phyloP scores from a whole-genome alignment of 2,329 filamentous ascomycete species.

The Grosmannia clavigera region DNA sequence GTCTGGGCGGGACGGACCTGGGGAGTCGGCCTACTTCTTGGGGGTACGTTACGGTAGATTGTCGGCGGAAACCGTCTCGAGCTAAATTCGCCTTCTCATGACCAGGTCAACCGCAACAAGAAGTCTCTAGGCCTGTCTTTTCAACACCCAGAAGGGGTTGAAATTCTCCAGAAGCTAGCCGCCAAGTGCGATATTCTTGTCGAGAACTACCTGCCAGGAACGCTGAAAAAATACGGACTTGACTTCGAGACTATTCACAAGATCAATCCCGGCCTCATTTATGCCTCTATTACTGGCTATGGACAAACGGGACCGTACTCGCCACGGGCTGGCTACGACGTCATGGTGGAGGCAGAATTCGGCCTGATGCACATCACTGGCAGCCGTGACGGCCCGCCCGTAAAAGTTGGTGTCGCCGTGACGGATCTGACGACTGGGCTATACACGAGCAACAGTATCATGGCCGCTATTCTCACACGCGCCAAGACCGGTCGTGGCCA shows the following conservation, averaged over 20 bases:
- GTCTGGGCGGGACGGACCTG: conserved; percentile 51
- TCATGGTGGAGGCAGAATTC: conserved; percentile 98
- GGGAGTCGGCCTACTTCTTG: conserved; percentile 91
- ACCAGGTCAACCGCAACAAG: conserved; percentile 88
- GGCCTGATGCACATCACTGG: conserved; percentile 98
- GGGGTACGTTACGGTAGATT: conserved; percentile 42
- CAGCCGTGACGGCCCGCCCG: conserved; percentile 72
- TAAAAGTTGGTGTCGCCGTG: conserved; percentile 95
- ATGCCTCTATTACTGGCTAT: conserved; percentile 94
- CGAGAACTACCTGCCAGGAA: conserved; percentile 90
- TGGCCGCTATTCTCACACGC: conserved; percentile 78
- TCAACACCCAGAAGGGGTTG: conserved; percentile 68
- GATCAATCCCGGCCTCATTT: conserved; percentile 80
- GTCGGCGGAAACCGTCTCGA: neutral
- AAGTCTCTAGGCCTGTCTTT: conserved; percentile 90
- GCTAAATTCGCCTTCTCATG: neutral
- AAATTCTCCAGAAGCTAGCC: conserved; percentile 75
- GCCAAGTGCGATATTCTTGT: conserved; percentile 84
- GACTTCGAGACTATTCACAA: conserved; percentile 71
- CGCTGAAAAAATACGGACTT: conserved; percentile 79
- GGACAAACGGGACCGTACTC: conserved; percentile 90
- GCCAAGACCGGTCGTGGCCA: conserved; percentile 68
- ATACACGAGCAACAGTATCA: conserved; percentile 90
- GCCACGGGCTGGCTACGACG: conserved; percentile 84
- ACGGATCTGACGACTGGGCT: conserved; percentile 91